Percentiles rank a stretch among this genome's conserved stretches.
These are phyloP conservation scores for Garcia nutans DNA, from an alignment of 345 rosid genomes.

Conservation along the genomic window DNA sequence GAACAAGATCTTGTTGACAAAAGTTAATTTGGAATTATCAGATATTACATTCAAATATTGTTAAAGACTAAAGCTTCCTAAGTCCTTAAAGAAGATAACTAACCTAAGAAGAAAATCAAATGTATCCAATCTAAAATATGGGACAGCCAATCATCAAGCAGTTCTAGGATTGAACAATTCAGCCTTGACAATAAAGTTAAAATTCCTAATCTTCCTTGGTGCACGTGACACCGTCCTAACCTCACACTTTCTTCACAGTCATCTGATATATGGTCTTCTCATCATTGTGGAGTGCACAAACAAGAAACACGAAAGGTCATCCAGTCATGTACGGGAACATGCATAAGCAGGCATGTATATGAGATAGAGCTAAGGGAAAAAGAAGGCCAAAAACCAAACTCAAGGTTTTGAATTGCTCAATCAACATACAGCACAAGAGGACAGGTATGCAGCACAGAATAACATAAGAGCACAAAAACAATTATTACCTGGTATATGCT, in stretches of 20 bases:
- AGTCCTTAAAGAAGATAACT: neutral
- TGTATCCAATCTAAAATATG: too few species aligned
- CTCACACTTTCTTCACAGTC: too few species aligned
- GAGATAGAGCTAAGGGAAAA: too few species aligned
- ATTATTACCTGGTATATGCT: neutral
- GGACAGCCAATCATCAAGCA: neutral
- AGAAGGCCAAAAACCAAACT: neutral
- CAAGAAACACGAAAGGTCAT: neutral
- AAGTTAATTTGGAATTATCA: too few species aligned
- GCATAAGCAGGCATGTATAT: neutral
- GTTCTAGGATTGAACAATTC: neutral
- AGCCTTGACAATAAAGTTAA: neutral
- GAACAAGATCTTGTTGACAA: too few species aligned
- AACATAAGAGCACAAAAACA: neutral
- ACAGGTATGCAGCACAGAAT: neutral
- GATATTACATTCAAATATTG: too few species aligned
- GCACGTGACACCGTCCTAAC: neutral
- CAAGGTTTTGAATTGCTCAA: neutral
- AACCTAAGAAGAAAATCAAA: neutral
- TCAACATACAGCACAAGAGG: neutral
- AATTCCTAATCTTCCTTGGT: neutral
- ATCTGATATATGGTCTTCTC: neutral
- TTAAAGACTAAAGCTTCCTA: too few species aligned
- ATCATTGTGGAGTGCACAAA: neutral
- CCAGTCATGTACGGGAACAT: neutral